phyloP scores from a whole-genome alignment of 257 asterid genomes.

The Pogostemon cablin region DNA sequence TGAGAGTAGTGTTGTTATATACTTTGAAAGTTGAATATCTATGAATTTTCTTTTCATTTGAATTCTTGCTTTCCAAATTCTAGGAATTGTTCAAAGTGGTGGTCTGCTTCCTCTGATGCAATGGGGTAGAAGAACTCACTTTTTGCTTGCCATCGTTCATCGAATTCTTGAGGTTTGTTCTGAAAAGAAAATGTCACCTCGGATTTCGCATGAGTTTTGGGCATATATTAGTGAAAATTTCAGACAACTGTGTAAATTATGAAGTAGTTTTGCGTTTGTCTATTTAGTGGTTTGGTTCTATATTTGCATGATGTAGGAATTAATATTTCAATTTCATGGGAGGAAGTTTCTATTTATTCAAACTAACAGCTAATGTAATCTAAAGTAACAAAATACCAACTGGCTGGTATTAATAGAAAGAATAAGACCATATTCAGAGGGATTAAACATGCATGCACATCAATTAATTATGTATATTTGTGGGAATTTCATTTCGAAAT shows the following conservation, averaged over 20 bases:
- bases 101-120: slow-evolving; percentile 81
- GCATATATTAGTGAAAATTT: not conserved
- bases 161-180: slow-evolving; percentile 59
- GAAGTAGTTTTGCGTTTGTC: no score
- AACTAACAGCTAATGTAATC: no score
- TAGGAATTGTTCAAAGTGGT: slow-evolving; percentile 95
- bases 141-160: slow-evolving; percentile 71
- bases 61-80: not conserved
- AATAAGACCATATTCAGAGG: no score
- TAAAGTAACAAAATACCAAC: no score
- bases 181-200: not conserved
- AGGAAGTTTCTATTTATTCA: no score
- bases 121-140: slow-evolving; percentile 96
- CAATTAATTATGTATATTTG: no score
- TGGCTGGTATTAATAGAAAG: no score
- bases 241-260: not conserved
- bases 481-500: not conserved
- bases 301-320: no score
- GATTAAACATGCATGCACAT: no score
- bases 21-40: not conserved
- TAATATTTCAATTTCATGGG: no score
- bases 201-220: not conserved
- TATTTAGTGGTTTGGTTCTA: not conserved
- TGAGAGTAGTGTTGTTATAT: not conserved
- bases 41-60: not conserved